Percentiles rank a stretch among this genome's conserved stretches.
phyloP scores from a whole-genome alignment of 2,329 filamentous ascomycete species.

The Alternaria sp. region DNA sequence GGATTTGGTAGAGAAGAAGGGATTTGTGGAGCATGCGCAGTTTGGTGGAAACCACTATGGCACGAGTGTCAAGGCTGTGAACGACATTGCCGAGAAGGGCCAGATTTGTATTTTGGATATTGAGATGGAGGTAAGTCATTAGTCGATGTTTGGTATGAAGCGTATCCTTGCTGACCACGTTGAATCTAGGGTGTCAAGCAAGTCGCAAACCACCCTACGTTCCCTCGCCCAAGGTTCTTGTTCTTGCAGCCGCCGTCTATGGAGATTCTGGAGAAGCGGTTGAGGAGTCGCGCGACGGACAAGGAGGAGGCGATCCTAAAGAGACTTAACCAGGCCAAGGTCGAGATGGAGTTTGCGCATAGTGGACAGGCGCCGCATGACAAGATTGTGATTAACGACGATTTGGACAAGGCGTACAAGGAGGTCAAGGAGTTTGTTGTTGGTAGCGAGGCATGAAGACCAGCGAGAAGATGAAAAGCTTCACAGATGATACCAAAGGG shows the following conservation, averaged over 20 bases:
- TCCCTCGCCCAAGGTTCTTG: slow-evolving; percentile 75
- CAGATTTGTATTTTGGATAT: slow-evolving; percentile 87
- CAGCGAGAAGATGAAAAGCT: neutral
- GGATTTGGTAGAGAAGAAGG: slow-evolving; percentile 62
- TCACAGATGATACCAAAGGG: slow-evolving; percentile 15
- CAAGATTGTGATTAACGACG: slow-evolving; percentile 59
- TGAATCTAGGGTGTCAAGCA: slow-evolving; percentile 79
- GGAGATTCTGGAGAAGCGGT: slow-evolving; percentile 70
- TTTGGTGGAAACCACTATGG: slow-evolving; percentile 90
- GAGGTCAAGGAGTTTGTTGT: slow-evolving; percentile 60
- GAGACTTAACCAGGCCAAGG: slow-evolving; percentile 55
- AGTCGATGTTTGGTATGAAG: neutral
- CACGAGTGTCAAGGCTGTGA: slow-evolving; percentile 79
- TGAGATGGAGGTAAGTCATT: slow-evolving; percentile 79
- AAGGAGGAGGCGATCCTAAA: slow-evolving; percentile 57
- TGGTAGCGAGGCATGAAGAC: slow-evolving; percentile 35
- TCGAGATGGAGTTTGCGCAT: slow-evolving; percentile 51
- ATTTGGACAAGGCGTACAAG: slow-evolving; percentile 58
- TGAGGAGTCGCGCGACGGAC: slow-evolving; percentile 53
- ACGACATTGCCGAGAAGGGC: slow-evolving; percentile 73
- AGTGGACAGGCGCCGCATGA: slow-evolving; percentile 56
- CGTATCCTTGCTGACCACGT: neutral
- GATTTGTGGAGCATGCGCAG: slow-evolving; percentile 85
- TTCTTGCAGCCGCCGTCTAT: slow-evolving; percentile 83
- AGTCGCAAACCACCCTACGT: slow-evolving; percentile 73